A percentile compares a stretch with the other conserved stretches of the same genome.
These are phyloP conservation scores for Euclidium syriacum DNA, from an alignment of 345 rosid species.

Conservation along the genomic window DNA sequence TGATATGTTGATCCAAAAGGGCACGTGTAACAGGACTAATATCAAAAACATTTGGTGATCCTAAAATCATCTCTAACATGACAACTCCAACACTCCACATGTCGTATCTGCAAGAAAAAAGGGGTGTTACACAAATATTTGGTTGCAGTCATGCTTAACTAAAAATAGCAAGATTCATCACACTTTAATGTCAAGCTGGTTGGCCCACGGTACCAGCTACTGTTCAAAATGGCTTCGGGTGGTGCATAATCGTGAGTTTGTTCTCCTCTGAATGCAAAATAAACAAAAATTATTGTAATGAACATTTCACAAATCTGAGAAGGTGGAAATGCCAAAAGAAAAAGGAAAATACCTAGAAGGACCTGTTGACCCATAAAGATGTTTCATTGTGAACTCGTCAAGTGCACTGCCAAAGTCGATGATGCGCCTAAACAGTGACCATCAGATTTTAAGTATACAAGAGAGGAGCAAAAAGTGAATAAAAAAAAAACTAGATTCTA, in stretches of 20 bases:
- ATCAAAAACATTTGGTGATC: constrained; percentile 86
- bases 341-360: constrained; percentile 72
- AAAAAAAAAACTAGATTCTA: too few species aligned
- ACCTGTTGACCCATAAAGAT: constrained; percentile 72
- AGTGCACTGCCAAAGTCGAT: constrained; percentile 96
- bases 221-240: constrained; percentile 82
- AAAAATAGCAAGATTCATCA: constrained; percentile 17
- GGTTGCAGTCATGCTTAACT: too few species aligned
- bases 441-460: constrained; percentile 5
- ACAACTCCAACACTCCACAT: constrained; percentile 99
- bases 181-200: constrained; percentile 55
- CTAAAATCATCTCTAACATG: constrained; percentile 84
- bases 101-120: constrained; percentile 55
- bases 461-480: too few species aligned
- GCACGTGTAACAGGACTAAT: constrained; percentile 59
- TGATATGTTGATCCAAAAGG: constrained; percentile 77
- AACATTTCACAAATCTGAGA: constrained; percentile 16
- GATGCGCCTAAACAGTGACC: constrained; percentile 56
- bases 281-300: constrained; percentile 2
- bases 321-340: not conserved
- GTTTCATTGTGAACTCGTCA: constrained; percentile 78
- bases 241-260: constrained; percentile 84
- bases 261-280: constrained; percentile 55
- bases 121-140: not conserved
- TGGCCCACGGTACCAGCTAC: constrained; percentile 73